Conservation (phyloP, 2,329 filamentous ascomycete genomes). For the Cryphonectria nitschkei region DNA sequence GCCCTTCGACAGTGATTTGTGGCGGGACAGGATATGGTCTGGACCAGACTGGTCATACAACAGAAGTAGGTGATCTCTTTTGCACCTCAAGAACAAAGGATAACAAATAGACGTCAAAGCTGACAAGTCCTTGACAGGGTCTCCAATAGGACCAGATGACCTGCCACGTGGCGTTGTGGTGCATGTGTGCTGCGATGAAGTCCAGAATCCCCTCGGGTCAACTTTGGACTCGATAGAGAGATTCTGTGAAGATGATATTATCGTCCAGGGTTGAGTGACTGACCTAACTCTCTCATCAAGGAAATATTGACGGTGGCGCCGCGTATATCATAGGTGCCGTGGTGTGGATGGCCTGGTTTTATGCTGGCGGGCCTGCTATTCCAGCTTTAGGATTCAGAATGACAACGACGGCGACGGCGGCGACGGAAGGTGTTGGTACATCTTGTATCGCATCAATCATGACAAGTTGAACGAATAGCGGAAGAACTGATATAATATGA, state of each 20-base stretch:
- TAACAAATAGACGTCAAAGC: neutral
- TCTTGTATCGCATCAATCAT: neutral
- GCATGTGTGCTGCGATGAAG: slow-evolving; percentile 7
- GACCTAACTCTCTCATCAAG: neutral
- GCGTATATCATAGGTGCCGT: neutral
- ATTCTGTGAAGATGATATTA: neutral
- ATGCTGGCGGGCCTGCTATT: neutral
- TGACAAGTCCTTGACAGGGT: neutral
- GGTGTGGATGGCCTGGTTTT: neutral
- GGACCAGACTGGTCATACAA: slow-evolving; percentile 9
- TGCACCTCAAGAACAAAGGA: neutral
- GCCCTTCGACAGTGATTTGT: neutral
- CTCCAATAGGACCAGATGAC: neutral
- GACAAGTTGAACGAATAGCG: neutral
- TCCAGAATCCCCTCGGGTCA: neutral
- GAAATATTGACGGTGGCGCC: neutral
- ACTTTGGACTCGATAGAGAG: neutral
- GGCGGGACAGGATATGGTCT: neutral
- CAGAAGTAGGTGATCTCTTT: neutral
- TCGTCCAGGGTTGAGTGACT: neutral
- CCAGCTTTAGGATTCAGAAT: neutral
- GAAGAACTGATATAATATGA: neutral
- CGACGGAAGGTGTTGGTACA: neutral
- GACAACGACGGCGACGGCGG: neutral
- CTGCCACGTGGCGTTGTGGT: neutral